Percentiles rank a stretch among this genome's conserved stretches.
phyloP scores from a whole-genome alignment of 805 yeast genomes.

The Metschnikowia bowlesiae region DNA sequence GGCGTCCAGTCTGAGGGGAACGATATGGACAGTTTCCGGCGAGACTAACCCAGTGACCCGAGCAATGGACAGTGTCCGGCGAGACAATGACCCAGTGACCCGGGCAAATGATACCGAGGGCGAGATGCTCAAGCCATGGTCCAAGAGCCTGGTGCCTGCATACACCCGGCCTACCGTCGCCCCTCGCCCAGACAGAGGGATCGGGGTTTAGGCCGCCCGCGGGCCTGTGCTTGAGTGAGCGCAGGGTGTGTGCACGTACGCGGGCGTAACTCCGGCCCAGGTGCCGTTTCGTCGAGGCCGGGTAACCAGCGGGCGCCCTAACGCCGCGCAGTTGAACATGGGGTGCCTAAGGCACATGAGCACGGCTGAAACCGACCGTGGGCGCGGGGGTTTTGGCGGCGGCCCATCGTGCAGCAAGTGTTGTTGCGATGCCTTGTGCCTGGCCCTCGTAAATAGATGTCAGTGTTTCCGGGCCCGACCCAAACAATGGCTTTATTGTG shows the following conservation, averaged over 20 bases:
- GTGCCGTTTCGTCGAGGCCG: background rate
- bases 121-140: too few relatives aligned
- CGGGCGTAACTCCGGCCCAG: background rate
- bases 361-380: background rate
- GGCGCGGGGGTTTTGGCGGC: background rate
- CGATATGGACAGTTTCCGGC: too few relatives aligned
- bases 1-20: too few relatives aligned
- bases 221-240: background rate
- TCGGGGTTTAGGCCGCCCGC: background rate
- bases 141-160: too few relatives aligned
- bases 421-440: background rate
- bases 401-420: background rate
- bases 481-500: background rate
- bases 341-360: background rate
- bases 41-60: too few relatives aligned
- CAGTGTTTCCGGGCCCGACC: background rate
- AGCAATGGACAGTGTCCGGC: too few relatives aligned
- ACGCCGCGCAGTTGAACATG: background rate
- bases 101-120: too few relatives aligned
- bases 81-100: too few relatives aligned
- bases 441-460: constrained; percentile 1
- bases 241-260: background rate
- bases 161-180: too few relatives aligned
- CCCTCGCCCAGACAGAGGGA: too few relatives aligned
- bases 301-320: background rate